phyloP scores from a whole-genome alignment of 2,329 filamentous ascomycete species.

The Fusarium sp. region DNA sequence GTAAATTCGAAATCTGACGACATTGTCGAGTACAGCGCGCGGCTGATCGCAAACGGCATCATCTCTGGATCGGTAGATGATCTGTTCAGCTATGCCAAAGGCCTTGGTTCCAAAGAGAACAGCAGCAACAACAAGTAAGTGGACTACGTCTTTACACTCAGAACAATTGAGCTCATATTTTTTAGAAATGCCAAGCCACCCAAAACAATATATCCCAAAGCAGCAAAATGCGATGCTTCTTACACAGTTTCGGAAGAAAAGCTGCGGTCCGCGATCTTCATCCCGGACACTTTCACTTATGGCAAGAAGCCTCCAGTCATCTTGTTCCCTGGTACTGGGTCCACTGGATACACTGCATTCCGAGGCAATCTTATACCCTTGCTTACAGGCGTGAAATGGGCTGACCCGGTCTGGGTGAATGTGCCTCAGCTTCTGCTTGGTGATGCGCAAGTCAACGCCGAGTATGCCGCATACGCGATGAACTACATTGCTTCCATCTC shows the following conservation, averaged over 20 bases:
- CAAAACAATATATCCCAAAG: slow-evolving; percentile 15
- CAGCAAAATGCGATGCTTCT: slow-evolving; percentile 5
- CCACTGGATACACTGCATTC: slow-evolving; percentile 10
- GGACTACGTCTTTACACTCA: fast-evolving
- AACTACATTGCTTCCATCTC: slow-evolving; percentile 11
- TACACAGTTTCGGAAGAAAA: not conserved
- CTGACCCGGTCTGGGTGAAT: slow-evolving; percentile 20
- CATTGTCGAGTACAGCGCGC: slow-evolving; percentile 8
- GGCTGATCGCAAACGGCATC: slow-evolving; percentile 10
- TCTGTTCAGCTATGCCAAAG: slow-evolving; percentile 3
- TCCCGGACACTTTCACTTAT: slow-evolving; percentile 11
- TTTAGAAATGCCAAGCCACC: not conserved
- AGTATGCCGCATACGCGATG: slow-evolving; percentile 15
- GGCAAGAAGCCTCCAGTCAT: slow-evolving; percentile 12
- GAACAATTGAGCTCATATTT: not conserved
- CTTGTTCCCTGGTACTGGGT: slow-evolving; percentile 12
- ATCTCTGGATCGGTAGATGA: not conserved
- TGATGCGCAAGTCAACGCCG: slow-evolving; percentile 13
- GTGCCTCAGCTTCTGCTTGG: not conserved
- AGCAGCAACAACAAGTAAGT: slow-evolving; percentile 9
- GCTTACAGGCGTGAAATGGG: slow-evolving; percentile 15
- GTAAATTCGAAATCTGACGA: not conserved
- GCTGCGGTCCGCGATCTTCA: slow-evolving; percentile 12
- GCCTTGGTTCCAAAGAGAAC: not conserved
- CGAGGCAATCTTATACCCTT: slow-evolving; percentile 13